phyloP scores from a whole-genome alignment of 495 filamentous ascomycete species.

The Bacidia rubella region DNA sequence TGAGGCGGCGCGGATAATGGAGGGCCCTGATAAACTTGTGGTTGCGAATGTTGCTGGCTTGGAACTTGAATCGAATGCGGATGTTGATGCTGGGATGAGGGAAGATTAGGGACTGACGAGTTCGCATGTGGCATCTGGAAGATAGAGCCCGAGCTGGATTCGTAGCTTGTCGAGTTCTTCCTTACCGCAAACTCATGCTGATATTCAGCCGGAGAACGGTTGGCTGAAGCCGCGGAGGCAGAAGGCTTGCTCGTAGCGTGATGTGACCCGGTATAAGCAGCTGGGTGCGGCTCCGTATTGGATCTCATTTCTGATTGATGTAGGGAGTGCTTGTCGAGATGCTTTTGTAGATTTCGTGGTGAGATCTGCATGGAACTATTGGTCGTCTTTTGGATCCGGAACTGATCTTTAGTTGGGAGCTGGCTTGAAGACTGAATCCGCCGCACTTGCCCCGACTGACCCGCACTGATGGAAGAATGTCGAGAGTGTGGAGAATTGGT shows the following conservation, averaged over 20 bases:
- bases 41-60: slow-evolving; percentile 1
- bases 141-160: neutral
- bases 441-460: slow-evolving; percentile 29
- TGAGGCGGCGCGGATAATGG: slow-evolving; percentile 19
- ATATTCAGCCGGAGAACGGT: slow-evolving; percentile 4
- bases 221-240: slow-evolving; percentile 34
- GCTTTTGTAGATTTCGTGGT: slow-evolving; percentile 35
- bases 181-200: slow-evolving; percentile 3
- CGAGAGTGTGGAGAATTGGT: slow-evolving; percentile 31
- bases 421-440: slow-evolving; percentile 41
- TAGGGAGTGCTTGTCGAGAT: slow-evolving; percentile 32
- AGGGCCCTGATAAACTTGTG: slow-evolving; percentile 11
- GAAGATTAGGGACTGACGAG: slow-evolving; percentile 5
- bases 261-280: slow-evolving; percentile 27
- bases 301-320: slow-evolving; percentile 22
- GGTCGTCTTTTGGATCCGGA: slow-evolving; percentile 39
- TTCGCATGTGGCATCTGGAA: neutral
- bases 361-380: slow-evolving; percentile 33
- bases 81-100: neutral
- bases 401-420: slow-evolving; percentile 28
- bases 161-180: slow-evolving; percentile 23
- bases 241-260: slow-evolving; percentile 34
- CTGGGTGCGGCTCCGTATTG: slow-evolving; percentile 14
- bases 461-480: slow-evolving; percentile 26
- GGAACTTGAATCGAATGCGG: neutral